Evolutionary conservation across 176 grass and related monocot genomes (phyloP).

Genomic region (Carex parvula): DNA sequence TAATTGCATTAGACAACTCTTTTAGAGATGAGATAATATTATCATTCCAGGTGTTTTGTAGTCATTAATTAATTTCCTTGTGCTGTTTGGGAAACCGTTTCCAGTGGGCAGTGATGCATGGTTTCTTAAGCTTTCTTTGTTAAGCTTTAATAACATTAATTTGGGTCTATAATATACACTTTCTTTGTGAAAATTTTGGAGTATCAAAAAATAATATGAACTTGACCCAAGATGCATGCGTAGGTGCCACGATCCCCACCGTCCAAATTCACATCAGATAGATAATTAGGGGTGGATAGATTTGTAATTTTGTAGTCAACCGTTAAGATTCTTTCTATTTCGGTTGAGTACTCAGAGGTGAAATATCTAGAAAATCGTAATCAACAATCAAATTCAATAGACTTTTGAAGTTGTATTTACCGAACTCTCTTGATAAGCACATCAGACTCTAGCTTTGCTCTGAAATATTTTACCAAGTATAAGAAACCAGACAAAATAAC

Average conservation of each 20-base stretch:
- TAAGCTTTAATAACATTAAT: neutral
- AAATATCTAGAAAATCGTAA: no score
- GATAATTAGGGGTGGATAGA: neutral
- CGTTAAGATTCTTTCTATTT: neutral
- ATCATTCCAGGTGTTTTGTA: neutral
- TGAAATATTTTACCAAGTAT: no score
- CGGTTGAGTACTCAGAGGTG: neutral
- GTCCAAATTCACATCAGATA: neutral
- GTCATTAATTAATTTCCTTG: neutral
- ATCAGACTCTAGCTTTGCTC: no score
- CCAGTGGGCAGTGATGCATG: neutral
- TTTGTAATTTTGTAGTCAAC: neutral
- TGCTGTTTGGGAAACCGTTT: neutral
- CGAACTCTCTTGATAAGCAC: no score
- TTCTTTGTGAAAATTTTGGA: neutral
- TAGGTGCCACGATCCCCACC: neutral
- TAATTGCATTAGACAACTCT: neutral
- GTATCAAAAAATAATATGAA: neutral
- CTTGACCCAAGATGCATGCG: neutral
- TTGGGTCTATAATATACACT: neutral
- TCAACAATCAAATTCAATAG: no score
- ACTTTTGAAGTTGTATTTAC: no score
- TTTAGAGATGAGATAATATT: neutral
- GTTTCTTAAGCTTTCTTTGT: neutral
- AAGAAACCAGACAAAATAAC: no score